Conservation (phyloP, 495 filamentous ascomycete genomes). For the Penicillium riverlandense region DNA sequence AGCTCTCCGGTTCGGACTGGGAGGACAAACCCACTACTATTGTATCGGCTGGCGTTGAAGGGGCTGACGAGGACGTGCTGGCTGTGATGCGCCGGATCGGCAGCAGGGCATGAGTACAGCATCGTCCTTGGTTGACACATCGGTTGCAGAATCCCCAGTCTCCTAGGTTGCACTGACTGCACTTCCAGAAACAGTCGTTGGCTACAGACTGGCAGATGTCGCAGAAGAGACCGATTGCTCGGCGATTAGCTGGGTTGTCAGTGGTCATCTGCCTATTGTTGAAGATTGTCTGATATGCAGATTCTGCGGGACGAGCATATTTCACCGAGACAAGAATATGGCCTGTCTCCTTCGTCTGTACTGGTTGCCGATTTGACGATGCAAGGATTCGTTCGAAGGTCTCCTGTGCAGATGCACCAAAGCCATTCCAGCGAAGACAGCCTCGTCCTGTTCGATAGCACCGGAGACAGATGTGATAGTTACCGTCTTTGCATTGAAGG, state of each 20-base stretch:
- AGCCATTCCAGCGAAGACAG: constrained; percentile 74
- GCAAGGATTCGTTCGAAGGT: constrained; percentile 43
- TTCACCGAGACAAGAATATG: constrained; percentile 63
- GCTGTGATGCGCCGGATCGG: constrained; percentile 47
- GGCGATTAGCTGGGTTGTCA: constrained; percentile 55
- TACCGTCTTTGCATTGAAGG: constrained; percentile 55
- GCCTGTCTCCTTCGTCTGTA: constrained; percentile 38
- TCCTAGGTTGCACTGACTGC: constrained; percentile 74
- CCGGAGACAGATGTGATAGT: constrained; percentile 67
- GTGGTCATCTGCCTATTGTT: constrained; percentile 41
- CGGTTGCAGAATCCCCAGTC: constrained; percentile 86
- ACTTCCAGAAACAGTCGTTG: constrained; percentile 79
- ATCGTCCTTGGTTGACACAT: constrained; percentile 70
- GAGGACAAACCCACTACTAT: constrained; percentile 13
- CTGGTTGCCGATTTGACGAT: constrained; percentile 35
- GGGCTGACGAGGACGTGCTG: constrained; percentile 11
- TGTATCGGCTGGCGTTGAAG: constrained; percentile 15
- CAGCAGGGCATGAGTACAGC: constrained; percentile 71
- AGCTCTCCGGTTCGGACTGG: constrained; percentile 29
- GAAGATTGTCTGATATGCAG: constrained; percentile 14
- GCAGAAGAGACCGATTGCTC: constrained; percentile 83
- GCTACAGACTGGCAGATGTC: constrained; percentile 61
- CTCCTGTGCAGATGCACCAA: constrained; percentile 54
- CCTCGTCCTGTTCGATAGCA: constrained; percentile 72
- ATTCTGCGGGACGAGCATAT: constrained; percentile 50